A percentile compares a stretch with the other conserved stretches of the same genome.
Conservation (phyloP, 2,329 filamentous ascomycete genomes). For the Cylindrodendrum hubeiense region DNA sequence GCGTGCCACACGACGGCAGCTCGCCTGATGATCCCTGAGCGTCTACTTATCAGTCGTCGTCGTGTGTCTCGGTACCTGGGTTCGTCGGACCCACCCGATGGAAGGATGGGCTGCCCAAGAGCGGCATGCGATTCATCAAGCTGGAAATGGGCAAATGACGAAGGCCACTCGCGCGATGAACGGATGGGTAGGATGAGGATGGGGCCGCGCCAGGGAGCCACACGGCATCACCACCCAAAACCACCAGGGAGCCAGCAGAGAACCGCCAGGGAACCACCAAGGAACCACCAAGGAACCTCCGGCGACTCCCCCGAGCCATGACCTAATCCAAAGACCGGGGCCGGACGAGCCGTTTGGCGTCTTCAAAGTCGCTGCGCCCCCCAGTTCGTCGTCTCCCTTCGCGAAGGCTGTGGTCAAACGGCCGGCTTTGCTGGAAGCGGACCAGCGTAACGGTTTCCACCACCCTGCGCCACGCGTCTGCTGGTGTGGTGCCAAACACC, state of each 20-base stretch:
- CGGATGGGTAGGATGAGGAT: not conserved
- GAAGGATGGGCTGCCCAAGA: conserved; percentile 26
- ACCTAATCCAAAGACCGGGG: conserved; percentile 31
- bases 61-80: conserved; percentile 34
- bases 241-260: not conserved
- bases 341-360: conserved; percentile 30
- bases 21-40: conserved; percentile 45
- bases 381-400: conserved; percentile 11
- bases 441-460: conserved; percentile 39
- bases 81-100: conserved; percentile 26
- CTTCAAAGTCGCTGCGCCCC: conserved; percentile 21
- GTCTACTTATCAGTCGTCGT: conserved; percentile 43
- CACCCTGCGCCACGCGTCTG: conserved; percentile 40
- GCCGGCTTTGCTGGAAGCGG: conserved; percentile 38
- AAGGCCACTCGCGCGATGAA: not conserved
- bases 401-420: conserved; percentile 32
- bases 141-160: conserved; percentile 11
- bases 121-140: conserved; percentile 11
- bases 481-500: conserved; percentile 33
- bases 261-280: conserved; percentile 7
- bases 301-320: not conserved
- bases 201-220: not conserved
- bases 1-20: conserved; percentile 41
- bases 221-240: not conserved
- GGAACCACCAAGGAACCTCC: conserved; percentile 13